These are phyloP conservation scores for Peronospora tabacina DNA, from an alignment of 352 stramenopile species.

Conservation along the genomic window DNA sequence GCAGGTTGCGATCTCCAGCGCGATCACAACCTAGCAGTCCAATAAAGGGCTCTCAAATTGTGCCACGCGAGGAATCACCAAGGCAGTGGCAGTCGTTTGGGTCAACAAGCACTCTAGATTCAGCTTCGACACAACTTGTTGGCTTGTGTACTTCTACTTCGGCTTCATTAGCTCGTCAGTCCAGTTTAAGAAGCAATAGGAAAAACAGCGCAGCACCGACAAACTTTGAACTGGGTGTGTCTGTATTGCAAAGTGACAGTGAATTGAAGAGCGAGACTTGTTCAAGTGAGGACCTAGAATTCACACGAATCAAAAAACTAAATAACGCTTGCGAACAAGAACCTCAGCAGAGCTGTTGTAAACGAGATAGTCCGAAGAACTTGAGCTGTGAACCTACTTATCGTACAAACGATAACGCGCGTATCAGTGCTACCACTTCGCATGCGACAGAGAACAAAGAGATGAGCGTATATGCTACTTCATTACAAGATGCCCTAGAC, in stretches of 20 bases:
- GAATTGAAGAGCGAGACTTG: conserved; percentile 2
- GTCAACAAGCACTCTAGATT: background rate
- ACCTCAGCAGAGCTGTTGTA: background rate
- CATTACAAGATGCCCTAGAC: background rate
- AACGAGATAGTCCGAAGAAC: conserved; percentile 1
- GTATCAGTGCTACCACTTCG: background rate
- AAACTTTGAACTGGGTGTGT: background rate
- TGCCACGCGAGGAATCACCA: background rate
- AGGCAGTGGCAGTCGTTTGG: conserved; percentile 1
- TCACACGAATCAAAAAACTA: conserved; percentile 4
- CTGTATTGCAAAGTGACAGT: conserved; percentile 1
- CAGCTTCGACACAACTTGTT: conserved; percentile 4
- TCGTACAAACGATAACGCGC: background rate
- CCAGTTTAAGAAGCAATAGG: conserved; percentile 8
- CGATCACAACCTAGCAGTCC: conserved; percentile 7
- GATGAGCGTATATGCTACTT: background rate
- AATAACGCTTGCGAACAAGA: background rate
- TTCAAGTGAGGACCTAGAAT: conserved; percentile 3
- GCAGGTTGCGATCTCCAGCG: conserved; percentile 5
- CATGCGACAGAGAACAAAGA: background rate
- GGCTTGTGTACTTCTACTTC: conserved; percentile 4
- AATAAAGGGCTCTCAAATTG: background rate
- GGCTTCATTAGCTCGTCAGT: conserved; percentile 2
- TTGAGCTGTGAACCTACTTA: background rate
- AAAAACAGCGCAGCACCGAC: background rate